A percentile compares a stretch with the other conserved stretches of the same genome.
phyloP scores from a whole-genome alignment of 108 stramenopile species.

The Skeletonema costatum region DNA sequence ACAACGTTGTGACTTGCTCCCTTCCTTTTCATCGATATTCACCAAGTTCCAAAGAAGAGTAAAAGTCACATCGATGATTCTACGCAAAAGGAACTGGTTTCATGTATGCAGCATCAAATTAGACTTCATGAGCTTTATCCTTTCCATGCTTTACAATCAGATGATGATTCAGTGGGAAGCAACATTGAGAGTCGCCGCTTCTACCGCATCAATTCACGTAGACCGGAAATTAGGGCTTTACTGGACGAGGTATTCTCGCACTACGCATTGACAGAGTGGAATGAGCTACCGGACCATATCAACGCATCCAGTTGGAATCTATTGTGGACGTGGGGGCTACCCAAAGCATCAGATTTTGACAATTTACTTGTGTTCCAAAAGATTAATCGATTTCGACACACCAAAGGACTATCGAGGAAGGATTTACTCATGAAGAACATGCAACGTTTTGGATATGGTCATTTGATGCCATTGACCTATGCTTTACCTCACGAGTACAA shows the following conservation, averaged over 20 bases:
- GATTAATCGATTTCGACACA: slow-evolving; percentile 40
- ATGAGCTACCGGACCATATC: slow-evolving; percentile 15
- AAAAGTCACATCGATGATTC: not conserved
- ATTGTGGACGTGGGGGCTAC: slow-evolving; percentile 46
- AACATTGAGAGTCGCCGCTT: slow-evolving; percentile 9
- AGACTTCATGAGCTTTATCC: not conserved
- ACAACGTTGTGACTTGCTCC: slow-evolving; percentile 3
- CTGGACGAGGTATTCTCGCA: slow-evolving; percentile 23
- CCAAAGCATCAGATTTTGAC: slow-evolving; percentile 34
- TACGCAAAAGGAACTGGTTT: slow-evolving; percentile 24
- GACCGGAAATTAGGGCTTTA: slow-evolving; percentile 38
- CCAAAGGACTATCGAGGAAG: slow-evolving; percentile 52
- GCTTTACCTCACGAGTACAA: slow-evolving; percentile 73
- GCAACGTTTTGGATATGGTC: slow-evolving; percentile 33
- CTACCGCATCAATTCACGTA: slow-evolving; percentile 38
- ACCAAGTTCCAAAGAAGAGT: not conserved
- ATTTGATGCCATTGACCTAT: slow-evolving; percentile 83
- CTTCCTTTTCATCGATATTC: slow-evolving; percentile 32
- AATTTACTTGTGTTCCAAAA: slow-evolving; percentile 43
- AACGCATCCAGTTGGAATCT: slow-evolving; percentile 34
- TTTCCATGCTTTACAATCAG: not conserved
- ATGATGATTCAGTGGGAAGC: not conserved
- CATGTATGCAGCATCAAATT: slow-evolving; percentile 33
- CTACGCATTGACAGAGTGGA: slow-evolving; percentile 11
- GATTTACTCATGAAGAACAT: slow-evolving; percentile 78